Evolutionary conservation across 108 stramenopile species (phyloP).

Genomic region (Discostella stelligeroides): DNA sequence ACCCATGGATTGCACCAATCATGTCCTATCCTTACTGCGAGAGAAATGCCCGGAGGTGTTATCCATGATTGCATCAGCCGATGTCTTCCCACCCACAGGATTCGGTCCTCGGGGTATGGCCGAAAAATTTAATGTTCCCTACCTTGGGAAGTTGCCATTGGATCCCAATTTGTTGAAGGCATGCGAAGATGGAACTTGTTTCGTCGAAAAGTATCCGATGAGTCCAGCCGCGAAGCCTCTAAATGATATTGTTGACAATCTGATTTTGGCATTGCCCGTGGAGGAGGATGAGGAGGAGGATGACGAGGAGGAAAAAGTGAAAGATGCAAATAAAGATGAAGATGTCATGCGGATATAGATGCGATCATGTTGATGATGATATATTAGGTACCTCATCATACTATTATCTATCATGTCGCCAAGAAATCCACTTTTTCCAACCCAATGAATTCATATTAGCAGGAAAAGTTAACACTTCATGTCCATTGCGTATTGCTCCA

Average conservation of each 20-base stretch:
- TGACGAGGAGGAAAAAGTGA: neutral
- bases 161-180: conserved; percentile 92
- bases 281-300: conserved; percentile 57
- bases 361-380: too few relatives aligned
- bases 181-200: conserved; percentile 90
- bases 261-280: conserved; percentile 70
- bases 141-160: conserved; percentile 90
- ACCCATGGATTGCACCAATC: conserved; percentile 60
- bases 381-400: too few relatives aligned
- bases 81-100: conserved; percentile 79
- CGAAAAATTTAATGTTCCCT: conserved; percentile 82
- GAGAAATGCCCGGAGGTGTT: conserved; percentile 85
- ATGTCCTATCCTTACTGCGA: conserved; percentile 55
- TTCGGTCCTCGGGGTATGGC: conserved; percentile 92
- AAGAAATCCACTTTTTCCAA: too few relatives aligned
- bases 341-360: neutral
- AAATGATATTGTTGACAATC: conserved; percentile 58
- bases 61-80: conserved; percentile 58
- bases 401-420: too few relatives aligned
- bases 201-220: conserved; percentile 63
- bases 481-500: too few relatives aligned
- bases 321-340: neutral
- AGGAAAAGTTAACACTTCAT: too few relatives aligned
- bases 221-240: conserved; percentile 63
- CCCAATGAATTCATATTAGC: too few relatives aligned